Conservation (phyloP, 805 yeast genomes). For the Barnettozyma botsteinii region DNA sequence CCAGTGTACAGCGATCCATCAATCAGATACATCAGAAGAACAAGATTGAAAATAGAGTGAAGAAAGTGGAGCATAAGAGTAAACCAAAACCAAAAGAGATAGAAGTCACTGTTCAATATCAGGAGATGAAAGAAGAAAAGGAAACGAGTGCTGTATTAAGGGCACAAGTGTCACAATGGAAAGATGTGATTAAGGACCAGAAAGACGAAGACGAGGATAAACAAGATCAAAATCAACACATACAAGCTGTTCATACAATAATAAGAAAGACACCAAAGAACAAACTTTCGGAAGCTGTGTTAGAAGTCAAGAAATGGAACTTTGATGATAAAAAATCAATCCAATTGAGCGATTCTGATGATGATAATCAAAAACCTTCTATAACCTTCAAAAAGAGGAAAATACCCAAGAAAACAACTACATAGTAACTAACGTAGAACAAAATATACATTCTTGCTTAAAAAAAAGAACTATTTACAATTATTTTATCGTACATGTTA, state of each 20-base stretch:
- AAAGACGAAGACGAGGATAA: not conserved
- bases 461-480: constrained; percentile 9
- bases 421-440: not conserved
- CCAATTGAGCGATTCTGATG: constrained; percentile 16
- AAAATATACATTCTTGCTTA: not conserved
- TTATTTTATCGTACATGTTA: not conserved
- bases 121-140: not conserved
- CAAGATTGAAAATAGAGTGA: not conserved
- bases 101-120: not conserved
- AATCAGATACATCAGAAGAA: constrained; percentile 6
- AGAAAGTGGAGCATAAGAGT: not conserved
- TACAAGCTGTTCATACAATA: not conserved
- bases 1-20: not conserved
- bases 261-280: constrained; percentile 2
- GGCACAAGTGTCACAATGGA: constrained; percentile 9
- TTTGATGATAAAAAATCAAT: constrained; percentile 15
- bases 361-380: not conserved
- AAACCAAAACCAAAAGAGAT: not conserved
- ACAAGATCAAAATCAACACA: not conserved
- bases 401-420: constrained; percentile 2
- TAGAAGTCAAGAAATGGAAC: constrained; percentile 27
- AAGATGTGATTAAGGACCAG: not conserved
- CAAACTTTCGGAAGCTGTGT: constrained; percentile 8
- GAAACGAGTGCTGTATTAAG: not conserved
- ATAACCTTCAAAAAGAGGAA: constrained; percentile 22